Evolutionary conservation across 352 stramenopile genomes (phyloP).

Genomic region (Chrysophaeum taylorii): DNA sequence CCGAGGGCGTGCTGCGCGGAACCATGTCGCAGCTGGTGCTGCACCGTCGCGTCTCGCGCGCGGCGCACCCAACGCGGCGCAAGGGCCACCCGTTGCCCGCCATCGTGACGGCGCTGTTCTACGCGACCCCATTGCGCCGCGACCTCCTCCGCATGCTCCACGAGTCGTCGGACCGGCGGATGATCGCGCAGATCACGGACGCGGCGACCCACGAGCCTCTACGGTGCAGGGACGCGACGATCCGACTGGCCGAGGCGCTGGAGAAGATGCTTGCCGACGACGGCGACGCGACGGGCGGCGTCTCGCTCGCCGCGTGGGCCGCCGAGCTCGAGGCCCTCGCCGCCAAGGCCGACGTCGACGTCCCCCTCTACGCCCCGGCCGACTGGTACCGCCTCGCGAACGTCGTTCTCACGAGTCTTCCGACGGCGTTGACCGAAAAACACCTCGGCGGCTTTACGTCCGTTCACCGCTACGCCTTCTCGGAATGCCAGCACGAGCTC

Average conservation of each 20-base stretch:
- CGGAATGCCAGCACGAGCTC: not conserved
- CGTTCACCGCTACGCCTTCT: not conserved
- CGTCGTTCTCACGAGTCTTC: not conserved
- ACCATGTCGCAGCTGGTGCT: not conserved
- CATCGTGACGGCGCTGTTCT: not conserved
- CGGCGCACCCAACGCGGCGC: not conserved
- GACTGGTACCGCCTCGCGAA: not conserved
- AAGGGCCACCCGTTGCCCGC: not conserved
- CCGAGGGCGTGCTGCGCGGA: not conserved
- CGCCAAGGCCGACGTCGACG: not conserved
- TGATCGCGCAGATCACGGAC: no score
- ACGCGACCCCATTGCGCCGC: no score
- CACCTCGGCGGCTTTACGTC: not conserved
- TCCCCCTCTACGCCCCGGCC: not conserved
- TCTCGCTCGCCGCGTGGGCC: not conserved
- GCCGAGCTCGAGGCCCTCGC: not conserved
- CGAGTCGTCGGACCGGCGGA: no score
- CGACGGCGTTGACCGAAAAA: not conserved
- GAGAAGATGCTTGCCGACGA: no score
- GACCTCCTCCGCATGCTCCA: no score
- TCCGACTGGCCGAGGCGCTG: no score
- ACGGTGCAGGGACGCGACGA: no score
- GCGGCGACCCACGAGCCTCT: no score
- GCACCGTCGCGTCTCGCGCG: not conserved
- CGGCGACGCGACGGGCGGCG: not conserved